These are phyloP conservation scores for Zygosaccharomyces sapae DNA, from an alignment of 1,139 yeast species.

Conservation along the genomic window DNA sequence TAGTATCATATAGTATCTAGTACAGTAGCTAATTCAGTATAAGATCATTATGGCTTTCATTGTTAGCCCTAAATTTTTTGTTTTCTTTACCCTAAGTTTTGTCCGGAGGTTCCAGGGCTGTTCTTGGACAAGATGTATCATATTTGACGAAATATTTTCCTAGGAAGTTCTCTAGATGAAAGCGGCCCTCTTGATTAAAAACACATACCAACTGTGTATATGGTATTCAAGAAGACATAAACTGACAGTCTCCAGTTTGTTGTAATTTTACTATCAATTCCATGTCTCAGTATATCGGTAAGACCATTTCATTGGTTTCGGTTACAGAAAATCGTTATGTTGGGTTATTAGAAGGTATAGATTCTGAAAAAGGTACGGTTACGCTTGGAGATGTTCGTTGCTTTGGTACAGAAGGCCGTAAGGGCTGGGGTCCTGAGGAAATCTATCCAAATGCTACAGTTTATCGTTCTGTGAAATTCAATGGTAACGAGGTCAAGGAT, in stretches of 20 bases:
- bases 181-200: neutral
- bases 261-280: conserved; percentile 1
- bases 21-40: too few relatives aligned
- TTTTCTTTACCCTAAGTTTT: too few relatives aligned
- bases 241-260: neutral
- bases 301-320: conserved; percentile 84
- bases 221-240: neutral
- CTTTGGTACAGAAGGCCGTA: conserved; percentile 91
- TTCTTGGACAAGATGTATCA: neutral
- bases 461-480: conserved; percentile 76
- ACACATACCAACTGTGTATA: neutral
- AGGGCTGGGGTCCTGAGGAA: conserved; percentile 67
- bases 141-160: neutral
- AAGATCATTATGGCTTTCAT: too few relatives aligned
- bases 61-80: too few relatives aligned
- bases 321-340: conserved; percentile 84
- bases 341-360: conserved; percentile 80
- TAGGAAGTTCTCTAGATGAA: neutral
- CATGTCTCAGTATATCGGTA: conserved; percentile 89
- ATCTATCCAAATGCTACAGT: conserved; percentile 70
- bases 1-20: too few relatives aligned
- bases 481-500: conserved; percentile 92
- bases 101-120: too few relatives aligned
- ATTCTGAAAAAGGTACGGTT: conserved; percentile 88
- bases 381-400: conserved; percentile 78